A percentile compares a stretch with the other conserved stretches of the same genome.
phyloP scores from a whole-genome alignment of 2,329 filamentous ascomycete species.

The Dryadomyces quercivorus region DNA sequence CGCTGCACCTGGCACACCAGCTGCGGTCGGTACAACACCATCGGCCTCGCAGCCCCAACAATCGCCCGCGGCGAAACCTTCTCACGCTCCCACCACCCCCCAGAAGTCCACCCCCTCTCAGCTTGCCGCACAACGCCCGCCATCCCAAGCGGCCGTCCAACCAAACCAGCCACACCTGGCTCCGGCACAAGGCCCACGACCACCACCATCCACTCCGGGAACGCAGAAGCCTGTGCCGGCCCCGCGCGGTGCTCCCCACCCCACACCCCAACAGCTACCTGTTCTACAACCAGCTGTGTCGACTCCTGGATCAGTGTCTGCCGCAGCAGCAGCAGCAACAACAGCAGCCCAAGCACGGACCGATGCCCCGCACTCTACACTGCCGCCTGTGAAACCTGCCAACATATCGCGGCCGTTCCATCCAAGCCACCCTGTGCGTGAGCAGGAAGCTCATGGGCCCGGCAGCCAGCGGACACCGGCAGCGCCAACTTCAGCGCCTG shows the following conservation, averaged over 20 bases:
- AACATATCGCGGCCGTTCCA: neutral
- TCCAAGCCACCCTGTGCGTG: neutral
- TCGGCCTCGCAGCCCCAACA: neutral
- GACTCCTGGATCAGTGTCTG: neutral
- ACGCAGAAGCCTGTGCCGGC: neutral
- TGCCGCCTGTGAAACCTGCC: neutral
- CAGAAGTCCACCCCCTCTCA: neutral
- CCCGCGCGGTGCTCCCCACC: neutral
- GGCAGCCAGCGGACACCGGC: no score
- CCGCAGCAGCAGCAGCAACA: no score
- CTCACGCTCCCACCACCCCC: neutral
- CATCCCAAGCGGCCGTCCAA: neutral
- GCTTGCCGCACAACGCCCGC: neutral
- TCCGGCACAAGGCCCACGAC: no score
- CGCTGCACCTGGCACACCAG: neutral
- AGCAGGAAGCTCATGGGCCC: neutral
- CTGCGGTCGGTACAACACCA: neutral
- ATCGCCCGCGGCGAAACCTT: neutral
- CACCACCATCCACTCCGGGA: neutral
- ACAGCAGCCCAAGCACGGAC: neutral
- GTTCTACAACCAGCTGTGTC: neutral
- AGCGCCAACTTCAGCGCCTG: no score
- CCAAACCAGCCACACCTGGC: neutral
- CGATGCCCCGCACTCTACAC: constrained; percentile 1
- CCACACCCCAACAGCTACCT: neutral